Base-by-base conservation (phyloP, 352 stramenopile genomes). In the Phytophthora parvispora region DNA sequence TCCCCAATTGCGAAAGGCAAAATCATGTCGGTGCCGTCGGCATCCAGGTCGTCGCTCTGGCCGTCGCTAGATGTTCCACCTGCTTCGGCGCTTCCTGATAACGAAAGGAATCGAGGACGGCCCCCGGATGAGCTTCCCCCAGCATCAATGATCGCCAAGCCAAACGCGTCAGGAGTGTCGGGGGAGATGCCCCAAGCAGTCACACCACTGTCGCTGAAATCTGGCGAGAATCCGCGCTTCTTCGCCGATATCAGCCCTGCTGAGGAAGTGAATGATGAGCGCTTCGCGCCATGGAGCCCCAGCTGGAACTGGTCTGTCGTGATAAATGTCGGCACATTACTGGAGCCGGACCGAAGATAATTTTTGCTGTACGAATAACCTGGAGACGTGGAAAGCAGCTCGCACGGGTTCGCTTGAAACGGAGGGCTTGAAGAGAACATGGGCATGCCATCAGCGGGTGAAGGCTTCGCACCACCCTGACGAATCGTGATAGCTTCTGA, bases 361-460 rank as follows among this genome's bases (percentile, higher is more conserved):
- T 89, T 87, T 64, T 90, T 94, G 63, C 75, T 90, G 69, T 91
- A 89, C 13, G 80, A 89, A 60, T 93, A 93, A 0, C 81, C 87
- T 28, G 87, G 87, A 4, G 87, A 93, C 2, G 84, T 92, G 3
- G 85, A 94, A 7, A 92, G 63, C 29, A 94, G 43, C 47, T 94
- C 87, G 13, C 78, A 77, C 1, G 87, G 84, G 48, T 92, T 93
- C 4, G 80, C 74, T 67, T 91, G 78, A 25, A 93, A 93, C 12
- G 84, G 82, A 18, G 87, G 87, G 47, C 84, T 94, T 2, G 72
- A 75, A 1, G 64, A 68, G 40, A 89, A 84, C 24, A 70, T 60
- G 28, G 80, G 56, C 20, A 85, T 63, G 13, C 59, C 63, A 7
- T 72, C 58, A 16, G 62, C 29, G 4, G 57, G 25, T 47, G 69